Base-by-base conservation (phyloP, 2,329 filamentous ascomycete genomes). In the Thielaviopsis punctulata region DNA sequence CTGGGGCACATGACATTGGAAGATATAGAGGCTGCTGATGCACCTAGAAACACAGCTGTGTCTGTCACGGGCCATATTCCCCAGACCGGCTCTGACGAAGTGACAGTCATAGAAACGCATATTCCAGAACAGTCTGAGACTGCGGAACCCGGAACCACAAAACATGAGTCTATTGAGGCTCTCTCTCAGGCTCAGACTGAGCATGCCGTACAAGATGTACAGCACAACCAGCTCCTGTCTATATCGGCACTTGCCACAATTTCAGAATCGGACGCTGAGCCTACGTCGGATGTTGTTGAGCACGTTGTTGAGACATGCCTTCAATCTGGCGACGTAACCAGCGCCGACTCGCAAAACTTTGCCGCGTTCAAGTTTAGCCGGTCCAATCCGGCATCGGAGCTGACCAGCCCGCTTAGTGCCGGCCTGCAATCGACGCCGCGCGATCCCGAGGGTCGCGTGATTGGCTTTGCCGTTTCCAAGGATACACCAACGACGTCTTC, bases 291-390 rank as follows among this genome's bases (percentile, higher is more conserved):
- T 13, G 15, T 33, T 33, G 30, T 33, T 13, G 30, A 33, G 10
- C 9, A 33, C 30, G 30, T 33, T 3, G 15, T 33, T 12, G 30
- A 33, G 3, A 33, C 15, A 13, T 9, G 30, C 30, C 15, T 33
- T 13, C 30, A 33, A 3, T 33, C 4, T 33, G 30, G 30, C 3
- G 30, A 33, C 10, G 15, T 33, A 13, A 13, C 10, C 6, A 53
- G 46, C 19, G 27, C 19, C 36, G 55, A 54, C 24, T 51, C 48
- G 9, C 73, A 79, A 57, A 79, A 78, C 55, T 80, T 79, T 61
- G 70, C 75, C 5, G 75, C 75, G 2, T 79, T 79, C 55, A 69
- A 71, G 9, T 79, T 79, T 53, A 71, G 77, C 57, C 66, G 72
- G 48, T 77, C 76, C 4, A 70, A 73, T 15, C 69, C 73, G 7